These are phyloP conservation scores for Fonsecaea pedrosoi DNA, from an alignment of 2,329 filamentous ascomycete species.

Conservation along the genomic window DNA sequence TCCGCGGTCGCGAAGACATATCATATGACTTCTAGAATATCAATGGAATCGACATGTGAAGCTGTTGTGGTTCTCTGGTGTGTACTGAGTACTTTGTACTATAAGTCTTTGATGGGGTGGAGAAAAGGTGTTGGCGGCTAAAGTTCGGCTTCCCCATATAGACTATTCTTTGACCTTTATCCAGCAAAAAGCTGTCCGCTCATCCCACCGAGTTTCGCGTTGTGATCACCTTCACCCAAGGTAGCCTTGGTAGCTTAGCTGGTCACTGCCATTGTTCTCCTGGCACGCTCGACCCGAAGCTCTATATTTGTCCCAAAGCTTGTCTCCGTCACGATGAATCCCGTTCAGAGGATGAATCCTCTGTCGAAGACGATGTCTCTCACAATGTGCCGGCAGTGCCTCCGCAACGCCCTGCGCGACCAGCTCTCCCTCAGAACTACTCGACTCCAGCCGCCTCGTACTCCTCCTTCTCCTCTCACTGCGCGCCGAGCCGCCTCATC, in stretches of 20 bases:
- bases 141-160: background rate
- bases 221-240: background rate
- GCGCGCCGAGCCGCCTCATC: conserved; percentile 25
- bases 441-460: background rate
- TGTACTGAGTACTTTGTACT: too few species aligned
- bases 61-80: background rate
- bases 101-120: background rate
- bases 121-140: background rate
- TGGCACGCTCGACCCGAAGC: background rate
- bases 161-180: background rate
- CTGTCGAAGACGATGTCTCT: conserved; percentile 16
- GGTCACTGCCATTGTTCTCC: background rate
- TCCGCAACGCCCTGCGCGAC: conserved; percentile 20
- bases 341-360: conserved; percentile 8
- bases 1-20: background rate
- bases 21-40: conserved; percentile 1
- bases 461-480: background rate
- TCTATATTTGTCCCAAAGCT: background rate
- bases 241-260: background rate
- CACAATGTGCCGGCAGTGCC: conserved; percentile 54
- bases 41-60: background rate
- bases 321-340: conserved; percentile 2
- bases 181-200: background rate
- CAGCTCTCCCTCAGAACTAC: background rate
- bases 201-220: background rate